A percentile compares a stretch with the other conserved stretches of the same genome.
Evolutionary conservation across 1,284 basidiomycete species (phyloP).

Genomic region (Ustilago loliicola): DNA sequence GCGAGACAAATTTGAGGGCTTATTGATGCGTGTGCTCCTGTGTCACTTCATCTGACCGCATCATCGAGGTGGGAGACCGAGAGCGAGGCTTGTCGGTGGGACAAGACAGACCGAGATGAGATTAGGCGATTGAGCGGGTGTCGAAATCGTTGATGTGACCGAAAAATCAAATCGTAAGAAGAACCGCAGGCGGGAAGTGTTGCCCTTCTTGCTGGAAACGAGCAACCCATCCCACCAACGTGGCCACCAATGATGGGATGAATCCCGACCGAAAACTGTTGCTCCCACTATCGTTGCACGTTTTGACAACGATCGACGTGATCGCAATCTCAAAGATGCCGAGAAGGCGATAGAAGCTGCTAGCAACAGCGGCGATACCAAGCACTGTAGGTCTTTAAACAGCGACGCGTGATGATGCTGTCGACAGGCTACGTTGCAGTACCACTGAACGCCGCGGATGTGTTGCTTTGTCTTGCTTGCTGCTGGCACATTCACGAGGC

Average conservation of each 20-base stretch:
- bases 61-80: conserved; percentile 21
- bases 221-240: conserved; percentile 4
- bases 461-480: neutral
- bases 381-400: neutral
- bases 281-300: neutral
- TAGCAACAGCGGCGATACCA: neutral
- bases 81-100: conserved; percentile 19
- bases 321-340: neutral
- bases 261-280: neutral
- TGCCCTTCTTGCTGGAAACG: neutral
- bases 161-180: neutral
- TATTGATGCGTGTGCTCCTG: conserved; percentile 11
- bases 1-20: neutral
- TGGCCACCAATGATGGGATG: neutral
- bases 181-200: neutral
- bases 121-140: neutral
- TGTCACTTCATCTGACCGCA: conserved; percentile 4
- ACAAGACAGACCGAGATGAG: conserved; percentile 27
- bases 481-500: neutral
- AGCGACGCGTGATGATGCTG: conserved; percentile 16
- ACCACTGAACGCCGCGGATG: neutral
- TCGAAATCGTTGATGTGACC: neutral
- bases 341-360: neutral
- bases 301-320: neutral
- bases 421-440: neutral